These are phyloP conservation scores for Solanum bulbocastanum DNA, from an alignment of 257 asterid genomes.

Conservation along the genomic window DNA sequence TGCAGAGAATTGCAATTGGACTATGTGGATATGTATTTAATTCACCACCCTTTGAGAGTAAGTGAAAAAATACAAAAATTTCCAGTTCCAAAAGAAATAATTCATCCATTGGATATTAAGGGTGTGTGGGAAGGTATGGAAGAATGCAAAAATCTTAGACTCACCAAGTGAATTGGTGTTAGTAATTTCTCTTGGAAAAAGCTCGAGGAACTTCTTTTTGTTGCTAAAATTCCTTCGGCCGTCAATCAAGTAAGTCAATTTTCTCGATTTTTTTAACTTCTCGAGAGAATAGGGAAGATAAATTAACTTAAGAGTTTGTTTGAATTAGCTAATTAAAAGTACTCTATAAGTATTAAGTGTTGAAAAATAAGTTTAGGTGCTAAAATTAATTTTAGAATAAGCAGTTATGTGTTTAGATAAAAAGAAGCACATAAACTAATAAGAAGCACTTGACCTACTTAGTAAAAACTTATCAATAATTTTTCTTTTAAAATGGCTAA, in stretches of 20 bases:
- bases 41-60: constrained; percentile 44
- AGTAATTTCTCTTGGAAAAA: constrained; percentile 48
- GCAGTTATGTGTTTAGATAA: too few species aligned
- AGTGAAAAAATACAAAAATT: constrained; percentile 5
- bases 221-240: constrained; percentile 46
- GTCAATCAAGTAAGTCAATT: constrained; percentile 37
- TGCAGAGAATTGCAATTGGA: constrained; percentile 42
- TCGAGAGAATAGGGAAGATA: too few species aligned
- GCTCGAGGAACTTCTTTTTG: constrained; percentile 18
- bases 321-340: too few species aligned
- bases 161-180: constrained; percentile 57
- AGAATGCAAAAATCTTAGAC: constrained; percentile 43
- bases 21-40: constrained; percentile 50
- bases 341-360: too few species aligned
- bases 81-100: constrained; percentile 19
- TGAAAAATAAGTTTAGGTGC: too few species aligned
- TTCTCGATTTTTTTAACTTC: too few species aligned
- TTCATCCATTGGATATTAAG: constrained; percentile 29
- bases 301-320: too few species aligned
- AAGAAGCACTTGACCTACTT: background rate
- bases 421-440: background rate
- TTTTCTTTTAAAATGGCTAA: background rate
- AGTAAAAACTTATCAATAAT: background rate
- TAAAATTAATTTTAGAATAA: too few species aligned
- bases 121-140: constrained; percentile 73